phyloP scores from a whole-genome alignment of 2,329 filamentous ascomycete species.

The Lasiodiplodia gonubiensis region DNA sequence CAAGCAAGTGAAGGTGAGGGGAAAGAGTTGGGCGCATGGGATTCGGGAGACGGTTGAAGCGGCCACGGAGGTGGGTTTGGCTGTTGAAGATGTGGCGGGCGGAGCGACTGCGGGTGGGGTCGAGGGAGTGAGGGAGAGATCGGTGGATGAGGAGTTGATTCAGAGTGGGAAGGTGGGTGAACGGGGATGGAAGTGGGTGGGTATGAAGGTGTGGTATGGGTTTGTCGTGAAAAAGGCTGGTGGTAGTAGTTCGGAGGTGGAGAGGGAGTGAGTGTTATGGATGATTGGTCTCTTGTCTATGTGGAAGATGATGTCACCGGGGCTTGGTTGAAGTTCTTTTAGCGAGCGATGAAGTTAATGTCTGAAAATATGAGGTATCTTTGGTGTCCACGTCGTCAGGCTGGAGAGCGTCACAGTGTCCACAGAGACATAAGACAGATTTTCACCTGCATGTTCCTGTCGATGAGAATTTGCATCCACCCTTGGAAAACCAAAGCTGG shows the following conservation, averaged over 20 bases:
- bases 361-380: not conserved
- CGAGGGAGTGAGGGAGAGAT: constrained; percentile 37
- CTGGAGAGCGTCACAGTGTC: no score
- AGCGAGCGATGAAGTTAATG: not conserved
- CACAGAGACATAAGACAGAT: not conserved
- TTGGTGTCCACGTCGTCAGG: not conserved
- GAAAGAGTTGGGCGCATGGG: constrained; percentile 63
- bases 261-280: not conserved
- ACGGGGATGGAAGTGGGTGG: constrained; percentile 49
- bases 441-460: no score
- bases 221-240: constrained; percentile 38
- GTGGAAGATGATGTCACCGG: not conserved
- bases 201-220: constrained; percentile 48
- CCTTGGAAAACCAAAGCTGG: no score
- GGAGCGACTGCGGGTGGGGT: not conserved
- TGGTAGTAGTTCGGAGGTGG: not conserved
- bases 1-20: constrained; percentile 58
- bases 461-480: no score
- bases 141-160: constrained; percentile 34
- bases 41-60: constrained; percentile 58
- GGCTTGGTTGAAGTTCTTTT: not conserved
- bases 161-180: constrained; percentile 41
- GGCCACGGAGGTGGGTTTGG: constrained; percentile 47
- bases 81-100: constrained; percentile 34
- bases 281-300: not conserved